Base-by-base conservation (phyloP, 495 filamentous ascomycete genomes). In the Penicillium fimorum region DNA sequence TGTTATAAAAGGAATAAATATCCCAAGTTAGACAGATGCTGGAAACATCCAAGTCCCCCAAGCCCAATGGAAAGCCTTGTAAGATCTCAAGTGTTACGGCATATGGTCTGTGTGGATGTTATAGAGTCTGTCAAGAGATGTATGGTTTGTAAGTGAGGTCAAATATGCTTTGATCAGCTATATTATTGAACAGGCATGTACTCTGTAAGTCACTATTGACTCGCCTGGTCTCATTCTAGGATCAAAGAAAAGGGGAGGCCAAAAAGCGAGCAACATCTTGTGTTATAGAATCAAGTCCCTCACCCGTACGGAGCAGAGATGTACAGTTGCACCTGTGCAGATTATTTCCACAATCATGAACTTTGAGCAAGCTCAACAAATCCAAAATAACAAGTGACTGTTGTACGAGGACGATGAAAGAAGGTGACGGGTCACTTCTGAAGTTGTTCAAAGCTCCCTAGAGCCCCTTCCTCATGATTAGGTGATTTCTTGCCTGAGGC, bases 401-500 rank as follows among this genome's bases (percentile, higher is more conserved):
- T n/a, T 5, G 7, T 17, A 38, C 17, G 3, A 38, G 6, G n/a
- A 1, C 12, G 12, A 35, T 38, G 8, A 38, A 38, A 17, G n/a
- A 38, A 38, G 9, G 35, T 38, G 35, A 38, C 35, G n/a, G 17
- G 35, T 38, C 35, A 38, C 35, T 3, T 38, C 35, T 15, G n/a
- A 38, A 29, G 20, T n/a, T 50, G 30, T 4, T 32, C n/a, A 10
- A 17, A 17, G 15, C 35, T n/a, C 35, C 35, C 25, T 27, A 18
- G 24, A 24, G 17, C 33, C 48, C 48, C 50, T 43, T 51, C 20
- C 42, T 3, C 22, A 32, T 45, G 55, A 47, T 62, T 62, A 65
- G 59, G 47, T 62, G 53, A 65, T 47, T 11, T 0, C 4, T 47
- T 59, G 63, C 63, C 63, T 65, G 37, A 63, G 63, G 63, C 60